A percentile compares a stretch with the other conserved stretches of the same genome.
These are phyloP conservation scores for Pseudocercospora ulei DNA, from an alignment of 2,329 filamentous ascomycete genomes.

Conservation along the genomic window DNA sequence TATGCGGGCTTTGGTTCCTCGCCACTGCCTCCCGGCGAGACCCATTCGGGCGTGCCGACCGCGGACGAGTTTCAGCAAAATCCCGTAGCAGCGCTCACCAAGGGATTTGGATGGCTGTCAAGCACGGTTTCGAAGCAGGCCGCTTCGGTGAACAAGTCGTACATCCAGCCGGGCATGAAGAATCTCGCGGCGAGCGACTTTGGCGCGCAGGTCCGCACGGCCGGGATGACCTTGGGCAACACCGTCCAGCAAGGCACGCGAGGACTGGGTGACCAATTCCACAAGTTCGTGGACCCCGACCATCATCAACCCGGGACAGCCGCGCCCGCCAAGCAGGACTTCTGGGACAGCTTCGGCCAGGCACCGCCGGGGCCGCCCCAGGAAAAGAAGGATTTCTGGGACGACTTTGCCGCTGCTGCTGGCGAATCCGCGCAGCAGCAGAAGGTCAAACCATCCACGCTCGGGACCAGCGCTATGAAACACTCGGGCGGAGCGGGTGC, in stretches of 20 bases:
- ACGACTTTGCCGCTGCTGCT: constrained; percentile 39
- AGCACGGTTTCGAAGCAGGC: constrained; percentile 81
- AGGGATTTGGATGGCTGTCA: constrained; percentile 90
- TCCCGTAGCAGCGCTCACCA: constrained; percentile 75
- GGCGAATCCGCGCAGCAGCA: constrained; percentile 29
- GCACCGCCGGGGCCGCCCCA: constrained; percentile 45
- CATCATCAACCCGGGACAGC: constrained; percentile 24
- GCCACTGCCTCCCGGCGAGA: constrained; percentile 44
- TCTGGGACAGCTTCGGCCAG: constrained; percentile 84
- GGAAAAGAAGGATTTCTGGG: constrained; percentile 49
- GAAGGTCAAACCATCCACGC: constrained; percentile 39
- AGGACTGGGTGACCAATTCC: constrained; percentile 69
- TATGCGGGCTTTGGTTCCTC: constrained; percentile 83
- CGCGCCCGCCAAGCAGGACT: constrained; percentile 64
- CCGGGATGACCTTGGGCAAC: constrained; percentile 43
- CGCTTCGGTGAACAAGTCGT: constrained; percentile 81
- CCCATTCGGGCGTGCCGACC: constrained; percentile 48
- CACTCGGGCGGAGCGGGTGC: constrained; percentile 33
- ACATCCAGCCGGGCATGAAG: constrained; percentile 84
- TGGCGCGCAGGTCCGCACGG: constrained; percentile 51
- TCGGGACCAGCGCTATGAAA: constrained; percentile 58
- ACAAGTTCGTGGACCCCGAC: constrained; percentile 65
- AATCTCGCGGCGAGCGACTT: constrained; percentile 56
- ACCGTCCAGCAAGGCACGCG: constrained; percentile 58
- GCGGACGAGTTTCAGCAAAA: constrained; percentile 88